These are phyloP conservation scores for Apiospora kogelbergensis DNA, from an alignment of 2,329 filamentous ascomycete genomes.

Conservation along the genomic window DNA sequence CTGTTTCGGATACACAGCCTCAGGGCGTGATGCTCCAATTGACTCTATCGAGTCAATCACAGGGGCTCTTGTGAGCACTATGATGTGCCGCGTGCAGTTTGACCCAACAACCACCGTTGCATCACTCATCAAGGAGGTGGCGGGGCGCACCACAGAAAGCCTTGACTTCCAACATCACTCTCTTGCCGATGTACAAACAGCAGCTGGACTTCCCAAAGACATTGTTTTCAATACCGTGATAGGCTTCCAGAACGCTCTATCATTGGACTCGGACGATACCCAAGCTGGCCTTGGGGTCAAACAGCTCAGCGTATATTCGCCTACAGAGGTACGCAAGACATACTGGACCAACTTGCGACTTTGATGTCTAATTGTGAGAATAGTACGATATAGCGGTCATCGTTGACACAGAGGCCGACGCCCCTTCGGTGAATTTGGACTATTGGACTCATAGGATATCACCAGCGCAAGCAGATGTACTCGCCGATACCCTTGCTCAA, in stretches of 20 bases:
- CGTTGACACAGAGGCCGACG: constrained; percentile 5
- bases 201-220: constrained; percentile 2
- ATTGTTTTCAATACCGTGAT: constrained; percentile 14
- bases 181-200: constrained; percentile 8
- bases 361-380: background rate
- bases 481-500: constrained; percentile 6
- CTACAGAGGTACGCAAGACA: constrained; percentile 10
- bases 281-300: background rate
- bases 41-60: constrained; percentile 46
- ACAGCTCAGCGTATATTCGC: constrained; percentile 4
- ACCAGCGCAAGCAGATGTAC: background rate
- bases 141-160: background rate
- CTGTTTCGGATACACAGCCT: constrained; percentile 41
- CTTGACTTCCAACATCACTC: constrained; percentile 12
- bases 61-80: constrained; percentile 55
- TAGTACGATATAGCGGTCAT: constrained; percentile 13
- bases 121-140: background rate
- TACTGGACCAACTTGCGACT: no score
- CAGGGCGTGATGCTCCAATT: constrained; percentile 52
- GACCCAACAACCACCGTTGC: background rate
- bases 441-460: constrained; percentile 11
- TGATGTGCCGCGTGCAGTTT: constrained; percentile 45
- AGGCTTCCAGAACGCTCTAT: constrained; percentile 11
- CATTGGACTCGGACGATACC: background rate
- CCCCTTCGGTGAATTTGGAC: background rate